Base-by-base conservation (phyloP, 2,329 filamentous ascomycete species). In the Botryotinia globosa region DNA sequence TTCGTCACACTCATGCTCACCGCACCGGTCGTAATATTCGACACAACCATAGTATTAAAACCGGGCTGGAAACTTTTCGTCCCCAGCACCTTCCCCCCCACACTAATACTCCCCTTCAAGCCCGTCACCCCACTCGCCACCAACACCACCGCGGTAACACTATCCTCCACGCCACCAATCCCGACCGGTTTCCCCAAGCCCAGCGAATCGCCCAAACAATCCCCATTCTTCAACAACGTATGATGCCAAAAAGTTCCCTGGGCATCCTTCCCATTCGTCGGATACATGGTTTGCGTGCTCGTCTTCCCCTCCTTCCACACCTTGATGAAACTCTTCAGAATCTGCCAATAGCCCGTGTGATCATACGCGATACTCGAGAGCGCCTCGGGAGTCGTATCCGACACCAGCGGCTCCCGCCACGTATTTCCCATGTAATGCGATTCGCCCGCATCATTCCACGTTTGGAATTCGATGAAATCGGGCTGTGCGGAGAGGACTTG, bases 381-480 rank as follows among this genome's bases (percentile, higher is more conserved):
- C 4, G 75, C 74, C 29, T 81, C 81, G 1, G 74, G 67, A 0
- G 76, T 76, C 16, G 74, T 76, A 14, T 74, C 74, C 8, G 74
- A 76, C 4, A 74, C 73, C 63, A 82, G 78, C 0, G 79, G 77
- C 51, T 83, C 82, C 1, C 74, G 73, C 81, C 82, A 83, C 16
- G 80, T 71, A n/a, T 82, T 81, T 0, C 82, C 82, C 73, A 84
- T 81, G 69, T 84, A 83, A 73, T 83, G 82, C 18, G 76, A 77
- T 69, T 83, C 82, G 2, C 81, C 81, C 0, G 78, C 81, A 67
- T 84, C 82, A 66, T 84, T 83, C 82, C 82, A 84, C 22, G 81
- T 82, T 64, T 82, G 81, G 7, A 83, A 75, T 74, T 83, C 80
- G 16, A 83, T 74, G 69, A 83, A 81, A 65, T 83, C 81, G 3